Percentiles rank a stretch among this genome's conserved stretches.
Evolutionary conservation across 305 asterid genomes (phyloP).

Genomic region (Fraxinus sp.): DNA sequence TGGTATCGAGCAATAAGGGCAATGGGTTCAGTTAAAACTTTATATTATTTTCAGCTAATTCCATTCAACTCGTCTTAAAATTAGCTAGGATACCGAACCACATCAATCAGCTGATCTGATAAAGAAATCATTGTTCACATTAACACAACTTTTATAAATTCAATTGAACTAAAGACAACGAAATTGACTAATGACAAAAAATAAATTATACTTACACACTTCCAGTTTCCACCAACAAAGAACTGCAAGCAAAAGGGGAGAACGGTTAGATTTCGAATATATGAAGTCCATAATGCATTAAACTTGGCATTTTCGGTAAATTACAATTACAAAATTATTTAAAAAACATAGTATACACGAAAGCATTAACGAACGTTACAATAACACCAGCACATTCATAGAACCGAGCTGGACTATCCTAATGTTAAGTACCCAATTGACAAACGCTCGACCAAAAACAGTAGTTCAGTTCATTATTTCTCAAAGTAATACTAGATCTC

Average conservation of each 20-base stretch:
- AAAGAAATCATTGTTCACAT: neutral
- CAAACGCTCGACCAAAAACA: neutral
- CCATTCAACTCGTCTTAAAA: neutral
- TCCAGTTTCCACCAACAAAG: constrained; percentile 97
- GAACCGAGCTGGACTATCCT: neutral
- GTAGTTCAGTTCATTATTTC: neutral
- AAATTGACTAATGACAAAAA: neutral
- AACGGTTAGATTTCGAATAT: constrained; percentile 20
- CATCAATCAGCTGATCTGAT: constrained; percentile 8
- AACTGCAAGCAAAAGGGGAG: constrained; percentile 58
- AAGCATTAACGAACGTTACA: neutral
- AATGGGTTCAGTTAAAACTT: neutral
- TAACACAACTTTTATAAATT: neutral
- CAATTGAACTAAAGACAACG: neutral
- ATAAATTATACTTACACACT: constrained; percentile 67
- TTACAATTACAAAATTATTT: neutral
- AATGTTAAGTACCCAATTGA: neutral
- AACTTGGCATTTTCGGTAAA: neutral
- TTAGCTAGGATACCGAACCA: neutral
- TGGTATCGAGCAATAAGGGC: neutral
- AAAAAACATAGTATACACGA: neutral
- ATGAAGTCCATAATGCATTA: neutral
- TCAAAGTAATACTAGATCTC: constrained; percentile 28
- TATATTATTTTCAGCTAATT: neutral
- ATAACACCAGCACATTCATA: neutral